phyloP scores from a whole-genome alignment of 2,329 filamentous ascomycete species.

The Ceratocystis cubensis region DNA sequence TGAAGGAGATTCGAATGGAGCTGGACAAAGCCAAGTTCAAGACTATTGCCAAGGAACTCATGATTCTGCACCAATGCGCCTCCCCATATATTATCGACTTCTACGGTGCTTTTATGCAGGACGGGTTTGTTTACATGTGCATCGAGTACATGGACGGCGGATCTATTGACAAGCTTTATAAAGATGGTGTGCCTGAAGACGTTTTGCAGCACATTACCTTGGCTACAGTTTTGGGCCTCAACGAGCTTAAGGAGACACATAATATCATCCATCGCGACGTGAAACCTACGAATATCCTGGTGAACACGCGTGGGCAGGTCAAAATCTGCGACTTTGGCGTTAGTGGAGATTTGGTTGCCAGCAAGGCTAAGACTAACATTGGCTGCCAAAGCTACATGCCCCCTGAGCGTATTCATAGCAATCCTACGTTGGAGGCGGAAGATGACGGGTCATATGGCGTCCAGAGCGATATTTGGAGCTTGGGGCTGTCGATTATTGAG shows the following conservation, averaged over 20 bases:
- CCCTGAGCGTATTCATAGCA: slow-evolving; percentile 65
- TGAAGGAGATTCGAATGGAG: slow-evolving; percentile 96
- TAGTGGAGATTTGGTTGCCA: slow-evolving; percentile 88
- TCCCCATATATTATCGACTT: slow-evolving; percentile 98
- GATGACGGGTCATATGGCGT: slow-evolving; percentile 82
- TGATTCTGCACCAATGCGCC: slow-evolving; percentile 87
- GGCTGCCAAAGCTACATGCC: slow-evolving; percentile 99
- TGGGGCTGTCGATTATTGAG: slow-evolving; percentile 89
- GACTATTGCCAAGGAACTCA: slow-evolving; percentile 93
- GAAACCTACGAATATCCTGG: slow-evolving; percentile 95
- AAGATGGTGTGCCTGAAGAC: slow-evolving; percentile 75
- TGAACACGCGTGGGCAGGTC: slow-evolving; percentile 79
- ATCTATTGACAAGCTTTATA: slow-evolving; percentile 91
- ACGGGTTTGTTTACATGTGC: slow-evolving; percentile 97
- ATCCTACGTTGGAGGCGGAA: slow-evolving; percentile 44
- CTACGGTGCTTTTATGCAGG: slow-evolving; percentile 97
- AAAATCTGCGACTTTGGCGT: slow-evolving; percentile 99
- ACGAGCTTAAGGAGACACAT: slow-evolving; percentile 89
- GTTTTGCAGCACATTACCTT: slow-evolving; percentile 84
- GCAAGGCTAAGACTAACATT: slow-evolving; percentile 97
- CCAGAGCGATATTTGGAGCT: slow-evolving; percentile 94
- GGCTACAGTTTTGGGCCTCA: slow-evolving; percentile 80
- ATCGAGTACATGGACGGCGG: slow-evolving; percentile 99
- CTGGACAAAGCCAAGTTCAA: slow-evolving; percentile 94
- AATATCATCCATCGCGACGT: slow-evolving; percentile 99